Evolutionary conservation across 768 basidiomycete species (phyloP), one percentile per base, ranked within the genome.

Genomic region (Lactarius pseudohatsudake): DNA sequence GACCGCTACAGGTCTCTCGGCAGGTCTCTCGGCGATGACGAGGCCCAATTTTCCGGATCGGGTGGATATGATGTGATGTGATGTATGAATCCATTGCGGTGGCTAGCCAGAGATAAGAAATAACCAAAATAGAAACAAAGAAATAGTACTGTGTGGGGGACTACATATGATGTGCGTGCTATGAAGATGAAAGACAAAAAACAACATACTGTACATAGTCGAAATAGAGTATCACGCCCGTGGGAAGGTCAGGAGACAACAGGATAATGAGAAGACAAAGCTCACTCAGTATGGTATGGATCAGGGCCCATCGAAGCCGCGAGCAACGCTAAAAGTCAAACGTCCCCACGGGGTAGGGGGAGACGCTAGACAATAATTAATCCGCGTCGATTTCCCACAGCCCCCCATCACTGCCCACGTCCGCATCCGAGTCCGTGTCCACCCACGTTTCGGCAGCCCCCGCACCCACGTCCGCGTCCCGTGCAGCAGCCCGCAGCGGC

Each of bases 381-480:
- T 38, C 20, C 57, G 22, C 64, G 20, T 59, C 57, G 32, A 34
- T 36, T 32, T 57, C 56, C 56, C 30, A 57, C 56, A 57, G 18
- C 56, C 30, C 56, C 56, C 18, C 56, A 2, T 57, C 56, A 13
- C 56, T 36, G 6, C 20, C 45, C n/a, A n/a, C 47, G 9, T 64
- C 57, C 36, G 47, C 59, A 41, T 70, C 70, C 11, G 61, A 62
- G 34, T 70, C 70, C n/a, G 70, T 70, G 43, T 69, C 69, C 16
- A 69, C 66, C 69, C 69, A 69, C 61, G 47, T 61, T 15, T 66
- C 67, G 26, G 36, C 68, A n/a, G 36, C 57, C 18, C 28, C 62
- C 4, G 22, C 47, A 20, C n/a, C 57, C 45, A 38, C 36, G 1
- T 13, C 36, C 36, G 36, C 36, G 36, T 38, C 36, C 36, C 32